A percentile compares a stretch with the other conserved stretches of the same genome.
phyloP scores from a whole-genome alignment of 352 stramenopile genomes.

The Phytophthora megakarya region DNA sequence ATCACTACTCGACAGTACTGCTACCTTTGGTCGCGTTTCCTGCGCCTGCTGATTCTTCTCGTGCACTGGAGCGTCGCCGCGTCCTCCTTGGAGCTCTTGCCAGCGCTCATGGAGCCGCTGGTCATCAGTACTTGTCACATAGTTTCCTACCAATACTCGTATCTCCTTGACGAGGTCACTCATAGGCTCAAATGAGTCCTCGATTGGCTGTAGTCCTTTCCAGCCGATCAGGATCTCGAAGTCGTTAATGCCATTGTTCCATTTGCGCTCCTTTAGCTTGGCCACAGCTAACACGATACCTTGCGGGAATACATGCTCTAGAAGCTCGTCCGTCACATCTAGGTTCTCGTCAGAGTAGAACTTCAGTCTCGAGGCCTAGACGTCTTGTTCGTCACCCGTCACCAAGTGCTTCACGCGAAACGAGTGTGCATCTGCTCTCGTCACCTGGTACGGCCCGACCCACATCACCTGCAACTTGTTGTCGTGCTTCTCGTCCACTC shows the following conservation, averaged over 20 bases:
- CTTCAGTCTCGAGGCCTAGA: slow-evolving; percentile 12
- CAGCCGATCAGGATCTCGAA: neutral
- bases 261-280: neutral
- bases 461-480: slow-evolving; percentile 21
- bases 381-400: slow-evolving; percentile 8
- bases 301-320: slow-evolving; percentile 3
- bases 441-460: slow-evolving; percentile 11
- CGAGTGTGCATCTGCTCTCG: slow-evolving; percentile 5
- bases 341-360: slow-evolving; percentile 12
- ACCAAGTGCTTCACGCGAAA: slow-evolving; percentile 12
- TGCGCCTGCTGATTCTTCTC: too few species aligned
- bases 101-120: too few species aligned
- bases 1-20: neutral
- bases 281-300: slow-evolving; percentile 4
- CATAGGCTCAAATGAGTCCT: neutral
- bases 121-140: too few species aligned
- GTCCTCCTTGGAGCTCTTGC: too few species aligned
- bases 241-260: neutral
- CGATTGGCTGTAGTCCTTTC: neutral
- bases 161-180: too few species aligned
- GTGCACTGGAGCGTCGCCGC: too few species aligned
- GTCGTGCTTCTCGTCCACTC: slow-evolving; percentile 5
- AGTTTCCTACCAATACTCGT: too few species aligned
- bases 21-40: neutral
- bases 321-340: slow-evolving; percentile 7